Evolutionary conservation across 2,329 filamentous ascomycete species (phyloP).

Genomic region (Drechslerella stenobrocha): DNA sequence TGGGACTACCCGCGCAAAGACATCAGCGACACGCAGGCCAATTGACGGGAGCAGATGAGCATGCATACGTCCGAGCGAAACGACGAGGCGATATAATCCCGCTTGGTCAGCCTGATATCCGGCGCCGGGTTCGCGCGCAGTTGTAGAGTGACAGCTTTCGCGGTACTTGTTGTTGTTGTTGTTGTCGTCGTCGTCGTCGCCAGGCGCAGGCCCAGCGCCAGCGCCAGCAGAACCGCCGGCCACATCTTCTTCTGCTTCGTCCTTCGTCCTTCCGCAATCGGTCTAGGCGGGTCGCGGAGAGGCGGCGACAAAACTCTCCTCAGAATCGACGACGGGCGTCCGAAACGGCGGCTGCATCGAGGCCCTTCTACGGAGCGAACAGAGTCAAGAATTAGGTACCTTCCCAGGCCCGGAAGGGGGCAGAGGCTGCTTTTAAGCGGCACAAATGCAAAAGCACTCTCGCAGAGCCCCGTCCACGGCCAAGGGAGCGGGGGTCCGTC

Average conservation of each 20-base stretch:
- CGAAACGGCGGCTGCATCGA: constrained; percentile 24
- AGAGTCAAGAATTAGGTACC: too few relatives aligned
- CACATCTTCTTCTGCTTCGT: constrained; percentile 3
- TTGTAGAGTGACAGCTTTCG: constrained; percentile 25
- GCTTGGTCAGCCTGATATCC: constrained; percentile 34
- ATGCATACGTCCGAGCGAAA: constrained; percentile 32
- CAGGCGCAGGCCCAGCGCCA: constrained; percentile 14
- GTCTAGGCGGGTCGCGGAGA: too few relatives aligned
- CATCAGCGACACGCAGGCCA: too few relatives aligned
- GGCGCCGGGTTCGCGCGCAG: constrained; percentile 33
- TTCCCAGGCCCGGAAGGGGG: too few relatives aligned
- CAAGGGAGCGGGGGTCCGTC: background rate
- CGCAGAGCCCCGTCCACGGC: background rate
- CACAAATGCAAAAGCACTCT: constrained; percentile 1
- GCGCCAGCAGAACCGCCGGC: constrained; percentile 1
- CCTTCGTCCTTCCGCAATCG: constrained; percentile 9
- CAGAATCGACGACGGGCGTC: constrained; percentile 19
- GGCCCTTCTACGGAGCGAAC: too few relatives aligned
- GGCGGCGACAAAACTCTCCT: constrained; percentile 14
- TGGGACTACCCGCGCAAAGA: constrained; percentile 15
- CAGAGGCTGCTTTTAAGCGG: constrained; percentile 30
- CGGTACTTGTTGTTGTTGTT: too few relatives aligned
- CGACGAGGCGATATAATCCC: constrained; percentile 28
- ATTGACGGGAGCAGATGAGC: background rate
- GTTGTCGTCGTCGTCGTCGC: constrained; percentile 28